These are phyloP conservation scores for Diversispora eburnea DNA, from an alignment of 192 early-diverging fungal genomes.

Conservation along the genomic window DNA sequence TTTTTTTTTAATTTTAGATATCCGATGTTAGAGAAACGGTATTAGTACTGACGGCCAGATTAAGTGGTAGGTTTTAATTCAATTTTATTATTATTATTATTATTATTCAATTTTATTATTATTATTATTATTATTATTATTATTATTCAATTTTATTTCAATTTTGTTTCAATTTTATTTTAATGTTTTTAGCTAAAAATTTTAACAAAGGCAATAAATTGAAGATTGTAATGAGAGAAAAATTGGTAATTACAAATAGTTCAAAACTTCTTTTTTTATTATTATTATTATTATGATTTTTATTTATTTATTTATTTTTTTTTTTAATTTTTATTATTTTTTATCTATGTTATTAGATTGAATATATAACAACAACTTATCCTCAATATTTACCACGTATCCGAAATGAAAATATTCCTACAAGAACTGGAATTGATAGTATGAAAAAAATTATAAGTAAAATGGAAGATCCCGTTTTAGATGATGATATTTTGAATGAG, in stretches of 20 bases:
- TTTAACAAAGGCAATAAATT: not conserved
- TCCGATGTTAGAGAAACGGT: too few relatives aligned
- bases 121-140: not conserved
- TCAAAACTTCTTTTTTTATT: not conserved
- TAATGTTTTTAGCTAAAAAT: not conserved
- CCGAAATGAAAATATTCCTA: not conserved
- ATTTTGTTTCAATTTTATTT: not conserved
- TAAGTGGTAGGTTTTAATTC: not conserved
- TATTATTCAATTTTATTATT: not conserved
- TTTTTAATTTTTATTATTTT: not conserved
- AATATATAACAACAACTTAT: conserved; percentile 18
- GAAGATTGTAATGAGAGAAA: conserved; percentile 14
- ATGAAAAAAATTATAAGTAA: conserved; percentile 8
- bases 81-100: too few relatives aligned
- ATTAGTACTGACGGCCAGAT: not conserved
- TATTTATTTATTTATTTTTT: not conserved
- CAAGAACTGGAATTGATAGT: conserved; percentile 10
- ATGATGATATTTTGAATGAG: too few relatives aligned
- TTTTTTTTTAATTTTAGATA: too few relatives aligned
- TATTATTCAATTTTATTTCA: not conserved
- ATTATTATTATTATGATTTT: not conserved
- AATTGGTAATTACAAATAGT: not conserved
- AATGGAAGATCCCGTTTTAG: conserved; percentile 2
- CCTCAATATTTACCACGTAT: conserved; percentile 12
- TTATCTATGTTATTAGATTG: not conserved